Conservation (phyloP, 805 yeast genomes). For the Kluyveromyces wickerhamii region DNA sequence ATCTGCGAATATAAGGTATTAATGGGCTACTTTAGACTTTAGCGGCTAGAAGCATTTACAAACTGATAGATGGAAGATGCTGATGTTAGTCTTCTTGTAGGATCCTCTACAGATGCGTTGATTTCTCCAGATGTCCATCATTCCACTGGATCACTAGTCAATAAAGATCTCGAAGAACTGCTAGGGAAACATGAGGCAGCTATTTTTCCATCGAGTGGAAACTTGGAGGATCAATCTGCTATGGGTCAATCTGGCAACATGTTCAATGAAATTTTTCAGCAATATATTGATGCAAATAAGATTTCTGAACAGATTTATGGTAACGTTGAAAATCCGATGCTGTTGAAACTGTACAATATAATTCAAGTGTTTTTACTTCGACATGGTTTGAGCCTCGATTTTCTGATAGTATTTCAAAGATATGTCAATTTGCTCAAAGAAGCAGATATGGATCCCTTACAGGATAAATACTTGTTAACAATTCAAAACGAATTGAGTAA, state of each 20-base stretch:
- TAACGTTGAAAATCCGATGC: constrained; percentile 7
- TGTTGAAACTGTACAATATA: constrained; percentile 16
- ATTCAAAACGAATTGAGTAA: constrained; percentile 19
- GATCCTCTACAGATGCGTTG: constrained; percentile 14
- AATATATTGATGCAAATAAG: no score
- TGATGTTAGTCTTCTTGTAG: neutral
- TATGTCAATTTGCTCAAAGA: constrained; percentile 15
- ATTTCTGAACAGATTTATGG: no score
- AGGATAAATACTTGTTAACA: constrained; percentile 16
- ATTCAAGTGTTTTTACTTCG: constrained; percentile 21
- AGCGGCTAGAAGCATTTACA: no score
- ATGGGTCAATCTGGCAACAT: no score
- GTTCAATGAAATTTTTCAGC: no score
- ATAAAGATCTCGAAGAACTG: constrained; percentile 12
- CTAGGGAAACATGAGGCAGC: constrained; percentile 5
- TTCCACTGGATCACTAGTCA: constrained; percentile 17
- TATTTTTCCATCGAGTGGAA: no score
- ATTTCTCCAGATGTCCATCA: constrained; percentile 9
- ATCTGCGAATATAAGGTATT: no score
- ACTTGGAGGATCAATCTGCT: no score
- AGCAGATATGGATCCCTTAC: constrained; percentile 16
- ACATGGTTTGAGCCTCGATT: constrained; percentile 20
- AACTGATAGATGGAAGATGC: constrained; percentile 3
- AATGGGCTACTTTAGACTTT: no score
- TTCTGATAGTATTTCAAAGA: constrained; percentile 19